These are phyloP conservation scores for Ogataea hybrid DNA, from an alignment of 1,139 yeast species.

Conservation along the genomic window DNA sequence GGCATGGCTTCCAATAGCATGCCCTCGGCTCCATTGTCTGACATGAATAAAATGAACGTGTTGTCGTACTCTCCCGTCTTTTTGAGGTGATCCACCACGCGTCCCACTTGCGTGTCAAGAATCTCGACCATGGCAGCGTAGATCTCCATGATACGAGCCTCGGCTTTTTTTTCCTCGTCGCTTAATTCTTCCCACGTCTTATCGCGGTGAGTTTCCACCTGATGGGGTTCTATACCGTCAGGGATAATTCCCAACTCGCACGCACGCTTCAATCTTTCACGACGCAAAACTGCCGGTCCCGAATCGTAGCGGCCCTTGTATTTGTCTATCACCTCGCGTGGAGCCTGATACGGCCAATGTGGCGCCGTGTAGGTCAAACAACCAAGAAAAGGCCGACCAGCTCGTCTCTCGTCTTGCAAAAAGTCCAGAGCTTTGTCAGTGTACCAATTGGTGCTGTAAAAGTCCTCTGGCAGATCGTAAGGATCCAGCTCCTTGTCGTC, in stretches of 20 bases:
- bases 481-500: conserved; percentile 39
- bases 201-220: conserved; percentile 40
- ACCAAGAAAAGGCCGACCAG: conserved; percentile 51
- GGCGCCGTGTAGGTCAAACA: conserved; percentile 57
- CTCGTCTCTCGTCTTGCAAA: conserved; percentile 33
- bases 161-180: conserved; percentile 35
- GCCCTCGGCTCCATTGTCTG: conserved; percentile 63
- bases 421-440: conserved; percentile 44
- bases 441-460: conserved; percentile 45
- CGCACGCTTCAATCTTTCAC: conserved; percentile 40
- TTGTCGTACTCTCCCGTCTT: conserved; percentile 44
- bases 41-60: conserved; percentile 54
- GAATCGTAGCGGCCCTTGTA: conserved; percentile 48
- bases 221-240: conserved; percentile 44
- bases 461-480: conserved; percentile 44
- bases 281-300: conserved; percentile 47
- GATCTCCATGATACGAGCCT: conserved; percentile 49
- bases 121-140: conserved; percentile 64
- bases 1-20: conserved; percentile 56
- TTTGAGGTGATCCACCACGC: conserved; percentile 41
- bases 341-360: conserved; percentile 64
- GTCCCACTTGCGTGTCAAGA: conserved; percentile 48
- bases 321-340: conserved; percentile 43
- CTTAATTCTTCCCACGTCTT: conserved; percentile 43
- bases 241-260: conserved; percentile 44